Conservation (phyloP, 2,329 filamentous ascomycete genomes). For the Verticillium nonalfalfae region DNA sequence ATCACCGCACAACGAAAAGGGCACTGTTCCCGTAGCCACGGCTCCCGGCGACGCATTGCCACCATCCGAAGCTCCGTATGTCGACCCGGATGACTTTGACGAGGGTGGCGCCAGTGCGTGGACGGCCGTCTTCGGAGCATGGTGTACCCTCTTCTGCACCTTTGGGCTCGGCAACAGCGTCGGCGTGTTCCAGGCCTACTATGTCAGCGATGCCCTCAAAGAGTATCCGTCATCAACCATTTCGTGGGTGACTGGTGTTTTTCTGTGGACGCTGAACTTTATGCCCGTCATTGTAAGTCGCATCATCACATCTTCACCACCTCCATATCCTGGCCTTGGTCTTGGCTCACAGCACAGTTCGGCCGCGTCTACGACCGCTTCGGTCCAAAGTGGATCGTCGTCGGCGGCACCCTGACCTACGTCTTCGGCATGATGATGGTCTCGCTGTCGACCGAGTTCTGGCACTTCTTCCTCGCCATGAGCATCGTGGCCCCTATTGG, state of each 20-base stretch:
- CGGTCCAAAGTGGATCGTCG: constrained; percentile 53
- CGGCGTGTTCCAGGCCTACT: constrained; percentile 55
- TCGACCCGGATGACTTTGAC: constrained; percentile 45
- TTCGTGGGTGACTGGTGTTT: constrained; percentile 53
- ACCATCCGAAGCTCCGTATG: not conserved
- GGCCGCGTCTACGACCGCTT: constrained; percentile 60
- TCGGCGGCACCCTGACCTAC: constrained; percentile 47
- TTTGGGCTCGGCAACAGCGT: constrained; percentile 37
- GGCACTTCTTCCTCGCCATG: constrained; percentile 37
- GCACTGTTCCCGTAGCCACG: not conserved
- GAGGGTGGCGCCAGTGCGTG: constrained; percentile 54
- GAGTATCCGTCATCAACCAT: constrained; percentile 43
- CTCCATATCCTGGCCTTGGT: not conserved
- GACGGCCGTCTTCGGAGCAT: constrained; percentile 45
- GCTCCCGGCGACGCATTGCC: not conserved
- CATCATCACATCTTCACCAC: constrained; percentile 5
- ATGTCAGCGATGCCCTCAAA: constrained; percentile 39
- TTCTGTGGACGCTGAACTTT: constrained; percentile 42
- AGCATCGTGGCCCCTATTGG: constrained; percentile 33
- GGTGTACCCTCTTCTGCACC: constrained; percentile 35
- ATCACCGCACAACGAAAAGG: not conserved
- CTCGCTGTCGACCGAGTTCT: constrained; percentile 39
- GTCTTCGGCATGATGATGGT: constrained; percentile 62
- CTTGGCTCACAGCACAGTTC: constrained; percentile 20
- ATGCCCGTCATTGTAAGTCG: constrained; percentile 39